Conservation (phyloP, 306 rosid species). For the Vicia villosa region DNA sequence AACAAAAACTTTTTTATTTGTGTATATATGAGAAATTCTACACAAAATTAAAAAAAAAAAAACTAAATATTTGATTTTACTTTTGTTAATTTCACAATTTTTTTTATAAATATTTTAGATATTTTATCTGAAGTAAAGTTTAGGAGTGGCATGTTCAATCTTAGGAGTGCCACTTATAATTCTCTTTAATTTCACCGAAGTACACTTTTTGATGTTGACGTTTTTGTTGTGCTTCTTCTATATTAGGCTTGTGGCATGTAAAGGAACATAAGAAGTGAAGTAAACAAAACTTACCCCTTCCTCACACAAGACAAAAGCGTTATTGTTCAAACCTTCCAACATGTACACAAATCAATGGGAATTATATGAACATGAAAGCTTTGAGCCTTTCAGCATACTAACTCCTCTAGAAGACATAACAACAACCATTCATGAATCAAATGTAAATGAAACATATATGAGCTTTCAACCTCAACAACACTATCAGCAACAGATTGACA, state of each 20-base stretch:
- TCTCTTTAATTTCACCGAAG: not conserved
- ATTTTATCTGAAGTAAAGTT: too few species aligned
- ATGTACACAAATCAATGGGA: slow-evolving; percentile 3
- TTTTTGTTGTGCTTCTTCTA: not conserved
- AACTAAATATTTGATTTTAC: too few species aligned
- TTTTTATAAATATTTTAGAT: too few species aligned
- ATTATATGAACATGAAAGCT: not conserved
- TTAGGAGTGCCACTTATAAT: too few species aligned
- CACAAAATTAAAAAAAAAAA: too few species aligned
- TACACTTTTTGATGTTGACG: not conserved
- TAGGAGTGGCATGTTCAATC: too few species aligned
- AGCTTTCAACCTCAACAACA: not conserved
- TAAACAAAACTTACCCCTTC: not conserved
- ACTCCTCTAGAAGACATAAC: not conserved
- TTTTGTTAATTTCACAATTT: too few species aligned
- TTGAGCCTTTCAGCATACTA: not conserved
- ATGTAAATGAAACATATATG: not conserved
- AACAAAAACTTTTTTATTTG: too few species aligned
- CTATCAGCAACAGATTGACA: not conserved
- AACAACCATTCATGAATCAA: not conserved
- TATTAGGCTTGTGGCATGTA: not conserved
- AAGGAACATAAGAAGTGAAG: not conserved
- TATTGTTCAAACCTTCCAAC: not conserved
- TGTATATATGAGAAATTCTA: too few species aligned
- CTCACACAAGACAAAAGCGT: not conserved